Conservation (phyloP, 2,329 filamentous ascomycete species). For the Fusarium sp. region DNA sequence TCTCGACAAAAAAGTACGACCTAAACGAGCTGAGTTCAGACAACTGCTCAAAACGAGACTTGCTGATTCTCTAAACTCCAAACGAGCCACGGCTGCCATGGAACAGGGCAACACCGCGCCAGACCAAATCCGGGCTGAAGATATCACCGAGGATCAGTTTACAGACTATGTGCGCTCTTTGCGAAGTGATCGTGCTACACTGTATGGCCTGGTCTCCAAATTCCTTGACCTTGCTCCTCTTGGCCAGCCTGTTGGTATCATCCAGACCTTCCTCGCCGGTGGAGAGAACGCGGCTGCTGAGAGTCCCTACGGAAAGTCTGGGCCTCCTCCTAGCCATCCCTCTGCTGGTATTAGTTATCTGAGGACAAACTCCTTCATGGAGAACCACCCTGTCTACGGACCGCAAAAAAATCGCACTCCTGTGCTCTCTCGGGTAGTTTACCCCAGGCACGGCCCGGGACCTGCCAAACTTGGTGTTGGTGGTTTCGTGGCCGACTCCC, state of each 20-base stretch:
- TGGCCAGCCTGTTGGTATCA: slow-evolving; percentile 44
- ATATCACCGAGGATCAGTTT: slow-evolving; percentile 62
- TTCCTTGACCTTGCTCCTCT: slow-evolving; percentile 71
- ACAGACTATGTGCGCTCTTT: slow-evolving; percentile 62
- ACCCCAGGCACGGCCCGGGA: slow-evolving; percentile 50
- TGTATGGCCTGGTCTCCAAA: slow-evolving; percentile 65
- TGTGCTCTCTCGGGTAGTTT: slow-evolving; percentile 61
- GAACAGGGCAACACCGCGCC: slow-evolving; percentile 50
- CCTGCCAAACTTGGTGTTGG: slow-evolving; percentile 62
- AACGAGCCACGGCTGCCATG: slow-evolving; percentile 49
- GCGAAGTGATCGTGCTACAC: slow-evolving; percentile 59
- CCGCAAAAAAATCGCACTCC: slow-evolving; percentile 62
- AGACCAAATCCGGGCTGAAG: slow-evolving; percentile 38
- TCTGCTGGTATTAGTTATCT: slow-evolving; percentile 71
- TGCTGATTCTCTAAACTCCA: slow-evolving; percentile 56
- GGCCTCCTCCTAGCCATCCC: slow-evolving; percentile 69
- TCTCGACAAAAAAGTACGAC: slow-evolving; percentile 62
- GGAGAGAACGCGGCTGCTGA: slow-evolving; percentile 41
- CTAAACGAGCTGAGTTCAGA: slow-evolving; percentile 64
- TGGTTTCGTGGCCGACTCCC: slow-evolving; percentile 60
- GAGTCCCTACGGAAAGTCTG: slow-evolving; percentile 60
- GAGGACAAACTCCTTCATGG: slow-evolving; percentile 62
- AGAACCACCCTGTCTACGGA: slow-evolving; percentile 70
- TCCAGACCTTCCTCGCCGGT: slow-evolving; percentile 39
- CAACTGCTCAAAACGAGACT: slow-evolving; percentile 60